A percentile compares a stretch with the other conserved stretches of the same genome.
Conservation (phyloP, 2,329 filamentous ascomycete species). For the Arthrobotrys sphaeroides region DNA sequence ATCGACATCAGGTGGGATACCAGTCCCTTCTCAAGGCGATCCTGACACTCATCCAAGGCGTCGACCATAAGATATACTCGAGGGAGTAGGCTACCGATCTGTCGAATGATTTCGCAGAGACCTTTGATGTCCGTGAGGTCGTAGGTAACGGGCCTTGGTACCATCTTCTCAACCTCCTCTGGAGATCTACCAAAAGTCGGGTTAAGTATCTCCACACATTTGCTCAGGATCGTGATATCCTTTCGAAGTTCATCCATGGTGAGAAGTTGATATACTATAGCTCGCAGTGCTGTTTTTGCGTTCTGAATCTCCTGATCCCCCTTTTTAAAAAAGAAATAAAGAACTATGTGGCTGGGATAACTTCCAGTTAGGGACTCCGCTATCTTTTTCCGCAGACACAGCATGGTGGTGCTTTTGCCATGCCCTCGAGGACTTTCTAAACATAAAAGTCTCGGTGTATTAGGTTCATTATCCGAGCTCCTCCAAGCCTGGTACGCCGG, state of each 20-base stretch:
- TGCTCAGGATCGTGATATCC: neutral
- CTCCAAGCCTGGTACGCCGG: neutral
- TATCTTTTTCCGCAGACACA: neutral
- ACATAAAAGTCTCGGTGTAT: neutral
- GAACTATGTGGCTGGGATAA: too few relatives aligned
- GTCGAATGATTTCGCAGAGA: neutral
- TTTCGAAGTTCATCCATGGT: neutral
- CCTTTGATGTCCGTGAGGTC: neutral
- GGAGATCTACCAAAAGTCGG: neutral
- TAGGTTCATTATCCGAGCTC: neutral
- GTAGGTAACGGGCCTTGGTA: neutral
- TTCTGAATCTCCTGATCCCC: conserved; percentile 30
- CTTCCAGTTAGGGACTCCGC: neutral
- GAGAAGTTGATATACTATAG: conserved; percentile 23
- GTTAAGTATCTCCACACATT: neutral
- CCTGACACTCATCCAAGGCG: conserved; percentile 33
- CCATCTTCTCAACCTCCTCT: neutral
- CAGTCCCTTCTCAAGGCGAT: neutral
- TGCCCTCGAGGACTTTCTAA: conserved; percentile 15
- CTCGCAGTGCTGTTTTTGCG: neutral
- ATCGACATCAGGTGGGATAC: neutral
- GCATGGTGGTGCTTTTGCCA: conserved; percentile 5
- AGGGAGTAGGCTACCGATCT: neutral
- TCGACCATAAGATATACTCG: conserved; percentile 26
- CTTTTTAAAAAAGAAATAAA: conserved; percentile 38